Conservation (phyloP, 331 rosid genomes). For the Acacia pycnantha region DNA sequence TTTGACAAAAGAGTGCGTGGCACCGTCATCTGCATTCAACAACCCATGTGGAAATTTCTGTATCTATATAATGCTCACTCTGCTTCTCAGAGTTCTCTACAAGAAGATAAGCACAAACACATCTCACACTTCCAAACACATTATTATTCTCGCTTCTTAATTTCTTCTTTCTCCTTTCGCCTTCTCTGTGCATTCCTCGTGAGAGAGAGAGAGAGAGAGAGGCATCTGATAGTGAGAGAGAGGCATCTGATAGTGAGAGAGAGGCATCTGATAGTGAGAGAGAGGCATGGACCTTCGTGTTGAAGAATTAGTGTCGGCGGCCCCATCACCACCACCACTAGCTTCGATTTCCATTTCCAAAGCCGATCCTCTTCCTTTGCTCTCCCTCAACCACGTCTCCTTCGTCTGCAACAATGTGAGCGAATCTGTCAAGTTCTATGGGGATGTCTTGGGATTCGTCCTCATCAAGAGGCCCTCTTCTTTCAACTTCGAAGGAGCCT, state of each 20-base stretch:
- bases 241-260: too few relatives aligned
- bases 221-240: not conserved
- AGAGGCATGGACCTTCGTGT: not conserved
- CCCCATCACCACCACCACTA: not conserved
- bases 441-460: conserved; percentile 58
- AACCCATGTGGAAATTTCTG: not conserved
- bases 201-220: not conserved
- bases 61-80: conserved; percentile 17
- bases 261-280: not conserved
- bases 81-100: not conserved
- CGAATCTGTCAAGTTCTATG: conserved; percentile 59
- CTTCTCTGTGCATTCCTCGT: not conserved
- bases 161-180: not conserved
- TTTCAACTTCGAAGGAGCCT: conserved; percentile 82
- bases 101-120: not conserved
- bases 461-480: conserved; percentile 80
- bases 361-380: conserved; percentile 51
- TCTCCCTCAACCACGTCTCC: conserved; percentile 72
- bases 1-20: too few relatives aligned
- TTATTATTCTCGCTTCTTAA: not conserved
- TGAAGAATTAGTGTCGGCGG: not conserved
- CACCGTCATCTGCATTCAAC: not conserved
- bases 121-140: too few relatives aligned
- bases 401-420: conserved; percentile 61
- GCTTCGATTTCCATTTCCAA: not conserved